Percentiles rank a stretch among this genome's conserved stretches.
These are phyloP conservation scores for Schwanniomyces polymorphus DNA, from an alignment of 805 yeast genomes.

Conservation along the genomic window DNA sequence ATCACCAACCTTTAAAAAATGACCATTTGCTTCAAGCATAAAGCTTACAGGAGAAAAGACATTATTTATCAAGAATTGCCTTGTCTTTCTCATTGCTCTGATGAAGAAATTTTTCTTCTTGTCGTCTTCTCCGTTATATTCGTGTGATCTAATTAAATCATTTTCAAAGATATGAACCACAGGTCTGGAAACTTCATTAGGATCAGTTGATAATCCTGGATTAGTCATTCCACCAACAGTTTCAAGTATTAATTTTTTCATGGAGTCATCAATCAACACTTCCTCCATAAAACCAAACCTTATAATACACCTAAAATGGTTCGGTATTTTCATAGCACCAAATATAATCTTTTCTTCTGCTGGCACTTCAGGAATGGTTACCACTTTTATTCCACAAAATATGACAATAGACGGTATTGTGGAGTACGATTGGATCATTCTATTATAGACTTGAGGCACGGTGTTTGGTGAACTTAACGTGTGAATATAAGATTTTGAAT, in stretches of 20 bases:
- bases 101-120: constrained; percentile 16
- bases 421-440: constrained; percentile 39
- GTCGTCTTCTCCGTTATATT: constrained; percentile 12
- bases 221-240: constrained; percentile 9
- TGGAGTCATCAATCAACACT: constrained; percentile 17
- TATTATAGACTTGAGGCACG: constrained; percentile 42
- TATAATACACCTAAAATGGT: constrained; percentile 49
- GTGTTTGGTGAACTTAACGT: constrained; percentile 44
- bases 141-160: constrained; percentile 24
- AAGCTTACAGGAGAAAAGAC: constrained; percentile 26
- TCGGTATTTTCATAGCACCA: constrained; percentile 40
- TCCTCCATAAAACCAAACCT: constrained; percentile 53
- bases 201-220: background rate
- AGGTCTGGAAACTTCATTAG: constrained; percentile 11
- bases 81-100: constrained; percentile 8
- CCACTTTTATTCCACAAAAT: constrained; percentile 42
- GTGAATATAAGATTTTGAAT: constrained; percentile 35
- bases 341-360: constrained; percentile 40
- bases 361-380: constrained; percentile 43
- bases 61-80: constrained; percentile 21
- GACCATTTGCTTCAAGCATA: constrained; percentile 20
- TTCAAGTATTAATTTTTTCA: constrained; percentile 18
- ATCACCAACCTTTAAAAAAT: constrained; percentile 14
- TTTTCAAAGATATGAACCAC: constrained; percentile 29
- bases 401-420: constrained; percentile 45